Evolutionary conservation across 208 protist species (phyloP).

Genomic region (Trypanosoma theileri): DNA sequence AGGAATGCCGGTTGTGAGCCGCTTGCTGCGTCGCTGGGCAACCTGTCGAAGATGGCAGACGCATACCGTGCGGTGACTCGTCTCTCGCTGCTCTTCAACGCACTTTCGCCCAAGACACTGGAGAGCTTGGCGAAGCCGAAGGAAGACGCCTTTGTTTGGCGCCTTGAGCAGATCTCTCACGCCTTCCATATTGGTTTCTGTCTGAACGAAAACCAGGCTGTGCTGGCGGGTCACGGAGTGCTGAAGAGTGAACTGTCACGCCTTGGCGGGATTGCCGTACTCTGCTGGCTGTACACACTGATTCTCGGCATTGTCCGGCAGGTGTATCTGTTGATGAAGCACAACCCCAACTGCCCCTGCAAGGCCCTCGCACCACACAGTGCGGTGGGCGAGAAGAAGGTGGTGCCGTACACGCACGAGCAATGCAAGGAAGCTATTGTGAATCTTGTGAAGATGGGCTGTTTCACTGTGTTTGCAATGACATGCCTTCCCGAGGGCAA

Average conservation of each 20-base stretch:
- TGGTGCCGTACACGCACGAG: slow-evolving; percentile 45
- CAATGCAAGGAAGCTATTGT: slow-evolving; percentile 72
- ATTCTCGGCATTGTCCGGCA: slow-evolving; percentile 64
- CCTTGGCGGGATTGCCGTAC: slow-evolving; percentile 71
- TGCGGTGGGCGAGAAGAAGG: slow-evolving; percentile 3
- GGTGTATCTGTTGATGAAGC: slow-evolving; percentile 71
- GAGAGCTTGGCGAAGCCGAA: slow-evolving; percentile 53
- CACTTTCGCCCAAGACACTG: slow-evolving; percentile 61
- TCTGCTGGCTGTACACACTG: slow-evolving; percentile 88
- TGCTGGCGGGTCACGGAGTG: slow-evolving; percentile 69
- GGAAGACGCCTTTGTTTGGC: slow-evolving; percentile 55
- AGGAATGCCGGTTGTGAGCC: slow-evolving; percentile 43
- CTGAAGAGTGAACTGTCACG: slow-evolving; percentile 47
- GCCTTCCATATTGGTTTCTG: slow-evolving; percentile 84
- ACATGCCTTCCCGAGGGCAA: slow-evolving; percentile 78
- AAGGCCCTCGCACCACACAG: not conserved
- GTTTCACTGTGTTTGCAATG: slow-evolving; percentile 82
- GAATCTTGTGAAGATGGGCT: slow-evolving; percentile 75
- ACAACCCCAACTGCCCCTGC: slow-evolving; percentile 30
- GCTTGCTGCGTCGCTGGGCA: slow-evolving; percentile 67
- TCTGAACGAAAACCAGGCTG: slow-evolving; percentile 82
- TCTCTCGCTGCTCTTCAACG: slow-evolving; percentile 77
- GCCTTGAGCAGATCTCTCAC: slow-evolving; percentile 69
- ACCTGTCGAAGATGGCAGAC: slow-evolving; percentile 79
- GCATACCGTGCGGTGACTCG: slow-evolving; percentile 85